Conservation (phyloP, 495 filamentous ascomycete genomes). For the Xylaria acuta region DNA sequence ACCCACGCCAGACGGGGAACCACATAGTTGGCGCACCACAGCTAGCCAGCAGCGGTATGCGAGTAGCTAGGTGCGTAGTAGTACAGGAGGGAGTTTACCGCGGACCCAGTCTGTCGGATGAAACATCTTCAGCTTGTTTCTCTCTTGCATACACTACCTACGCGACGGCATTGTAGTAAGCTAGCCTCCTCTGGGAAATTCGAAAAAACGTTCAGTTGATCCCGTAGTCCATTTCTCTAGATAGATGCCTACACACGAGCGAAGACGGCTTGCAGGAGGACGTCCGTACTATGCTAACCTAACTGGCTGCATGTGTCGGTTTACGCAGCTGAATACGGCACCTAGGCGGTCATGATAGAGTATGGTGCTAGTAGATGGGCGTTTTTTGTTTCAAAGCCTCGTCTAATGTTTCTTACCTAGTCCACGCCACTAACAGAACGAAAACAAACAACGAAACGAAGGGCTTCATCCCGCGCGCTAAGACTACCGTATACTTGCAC, state of each 20-base stretch:
- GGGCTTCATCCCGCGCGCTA: constrained; percentile 7
- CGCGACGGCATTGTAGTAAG: background rate
- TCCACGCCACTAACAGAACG: background rate
- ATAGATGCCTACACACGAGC: background rate
- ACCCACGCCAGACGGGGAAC: background rate
- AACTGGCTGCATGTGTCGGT: background rate
- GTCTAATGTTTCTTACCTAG: background rate
- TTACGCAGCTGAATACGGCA: background rate
- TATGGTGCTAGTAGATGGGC: background rate
- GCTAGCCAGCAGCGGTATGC: background rate
- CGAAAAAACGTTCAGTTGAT: background rate
- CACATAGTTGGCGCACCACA: background rate
- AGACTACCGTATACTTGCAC: constrained; percentile 7
- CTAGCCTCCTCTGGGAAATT: background rate
- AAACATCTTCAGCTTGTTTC: constrained; percentile 16
- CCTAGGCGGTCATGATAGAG: background rate
- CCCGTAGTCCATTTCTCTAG: background rate
- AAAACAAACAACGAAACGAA: background rate
- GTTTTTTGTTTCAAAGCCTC: background rate
- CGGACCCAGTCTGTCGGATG: constrained; percentile 10
- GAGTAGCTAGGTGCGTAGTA: too few relatives aligned
- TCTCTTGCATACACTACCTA: background rate
- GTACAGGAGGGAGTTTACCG: too few relatives aligned
- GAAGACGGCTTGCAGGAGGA: background rate
- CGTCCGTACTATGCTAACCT: background rate